phyloP scores from a whole-genome alignment of 257 asterid species.

The Ligustrum vulgare region DNA sequence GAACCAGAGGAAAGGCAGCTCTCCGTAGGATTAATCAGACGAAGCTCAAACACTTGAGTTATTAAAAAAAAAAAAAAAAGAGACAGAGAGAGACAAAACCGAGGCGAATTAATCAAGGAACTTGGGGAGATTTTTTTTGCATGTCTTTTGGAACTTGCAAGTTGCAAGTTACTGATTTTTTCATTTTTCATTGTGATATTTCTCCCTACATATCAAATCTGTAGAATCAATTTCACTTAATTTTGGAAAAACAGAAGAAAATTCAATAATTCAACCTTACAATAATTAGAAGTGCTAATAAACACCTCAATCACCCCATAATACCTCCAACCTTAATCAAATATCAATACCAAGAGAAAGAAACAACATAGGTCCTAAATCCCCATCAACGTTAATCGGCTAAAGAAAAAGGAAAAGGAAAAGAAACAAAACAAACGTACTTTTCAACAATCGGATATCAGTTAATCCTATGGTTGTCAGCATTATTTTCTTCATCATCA shows the following conservation, averaged over 20 bases:
- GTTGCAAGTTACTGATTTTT: background rate
- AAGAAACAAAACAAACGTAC: too few relatives aligned
- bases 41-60: too few relatives aligned
- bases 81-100: too few relatives aligned
- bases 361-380: too few relatives aligned
- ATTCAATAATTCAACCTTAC: too few relatives aligned
- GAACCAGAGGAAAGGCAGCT: too few relatives aligned
- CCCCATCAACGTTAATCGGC: background rate
- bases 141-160: background rate
- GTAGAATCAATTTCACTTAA: too few relatives aligned
- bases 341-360: background rate
- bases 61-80: too few relatives aligned
- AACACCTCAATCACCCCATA: background rate
- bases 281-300: too few relatives aligned
- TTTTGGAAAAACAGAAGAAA: too few relatives aligned
- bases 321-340: background rate
- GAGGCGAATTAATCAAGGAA: background rate
- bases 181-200: background rate
- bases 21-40: too few relatives aligned
- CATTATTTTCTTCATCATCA: conserved; percentile 51
- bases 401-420: too few relatives aligned
- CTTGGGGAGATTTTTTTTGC: background rate
- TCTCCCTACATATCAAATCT: background rate
- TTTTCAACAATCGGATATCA: conserved; percentile 11
- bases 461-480: conserved; percentile 15